Conservation (phyloP, 2,329 filamentous ascomycete genomes). For the Nemania sp. region DNA sequence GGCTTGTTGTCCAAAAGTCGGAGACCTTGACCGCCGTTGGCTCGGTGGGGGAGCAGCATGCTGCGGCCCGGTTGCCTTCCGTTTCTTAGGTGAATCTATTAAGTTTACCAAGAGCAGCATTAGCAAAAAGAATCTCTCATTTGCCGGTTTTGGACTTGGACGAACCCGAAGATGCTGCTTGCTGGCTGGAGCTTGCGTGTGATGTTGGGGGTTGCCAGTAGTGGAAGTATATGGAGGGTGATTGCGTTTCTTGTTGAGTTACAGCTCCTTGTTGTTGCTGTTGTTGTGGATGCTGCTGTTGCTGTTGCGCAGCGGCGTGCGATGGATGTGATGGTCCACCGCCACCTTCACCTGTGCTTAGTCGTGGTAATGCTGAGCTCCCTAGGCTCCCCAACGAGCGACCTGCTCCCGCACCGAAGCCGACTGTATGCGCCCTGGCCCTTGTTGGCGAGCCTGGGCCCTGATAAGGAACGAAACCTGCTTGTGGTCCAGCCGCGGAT, state of each 20-base stretch:
- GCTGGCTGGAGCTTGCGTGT: constrained; percentile 72
- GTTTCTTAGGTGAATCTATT: constrained; percentile 85
- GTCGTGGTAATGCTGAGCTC: constrained; percentile 56
- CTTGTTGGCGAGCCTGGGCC: constrained; percentile 63
- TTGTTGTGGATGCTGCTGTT: constrained; percentile 58
- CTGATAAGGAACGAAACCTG: constrained; percentile 58
- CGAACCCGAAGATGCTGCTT: constrained; percentile 81
- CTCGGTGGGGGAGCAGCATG: constrained; percentile 60
- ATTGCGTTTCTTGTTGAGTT: constrained; percentile 72
- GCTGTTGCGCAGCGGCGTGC: constrained; percentile 64
- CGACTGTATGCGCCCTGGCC: constrained; percentile 63
- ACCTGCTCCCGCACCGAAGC: constrained; percentile 53
- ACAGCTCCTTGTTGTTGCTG: constrained; percentile 59
- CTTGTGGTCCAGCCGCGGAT: constrained; percentile 55
- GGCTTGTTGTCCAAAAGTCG: constrained; percentile 66
- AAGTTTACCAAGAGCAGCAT: constrained; percentile 65
- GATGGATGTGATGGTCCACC: constrained; percentile 56
- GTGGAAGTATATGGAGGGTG: constrained; percentile 87
- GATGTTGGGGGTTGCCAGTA: constrained; percentile 88
- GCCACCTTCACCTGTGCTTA: constrained; percentile 60
- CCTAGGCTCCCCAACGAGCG: constrained; percentile 54
- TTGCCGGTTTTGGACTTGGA: constrained; percentile 64
- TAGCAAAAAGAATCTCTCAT: constrained; percentile 57
- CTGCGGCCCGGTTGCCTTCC: constrained; percentile 75
- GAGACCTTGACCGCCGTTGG: constrained; percentile 62